Percentiles rank a stretch among this genome's conserved stretches.
phyloP scores from a whole-genome alignment of 164 flowering plant genomes.

The Vitis rupestris region DNA sequence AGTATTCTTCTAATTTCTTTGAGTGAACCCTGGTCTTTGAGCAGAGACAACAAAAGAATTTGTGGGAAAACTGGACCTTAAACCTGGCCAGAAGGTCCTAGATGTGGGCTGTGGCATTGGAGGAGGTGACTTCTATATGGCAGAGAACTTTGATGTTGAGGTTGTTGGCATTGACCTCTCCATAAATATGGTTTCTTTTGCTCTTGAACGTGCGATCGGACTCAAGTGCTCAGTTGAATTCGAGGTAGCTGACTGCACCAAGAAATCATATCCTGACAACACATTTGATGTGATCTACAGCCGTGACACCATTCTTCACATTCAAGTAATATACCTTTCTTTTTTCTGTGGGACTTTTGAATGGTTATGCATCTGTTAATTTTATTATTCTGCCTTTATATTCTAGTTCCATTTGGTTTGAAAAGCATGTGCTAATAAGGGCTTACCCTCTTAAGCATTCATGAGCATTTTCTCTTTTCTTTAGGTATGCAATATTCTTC shows the following conservation, averaged over 20 bases:
- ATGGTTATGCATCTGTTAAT: neutral
- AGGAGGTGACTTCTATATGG: conserved; percentile 99
- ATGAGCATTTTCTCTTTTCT: too few species aligned
- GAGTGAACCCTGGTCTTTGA: conserved; percentile 5
- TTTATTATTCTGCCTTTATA: too few species aligned
- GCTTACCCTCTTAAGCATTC: too few species aligned
- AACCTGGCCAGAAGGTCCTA: conserved; percentile 94
- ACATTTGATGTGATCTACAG: conserved; percentile 93
- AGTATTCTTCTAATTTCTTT: neutral
- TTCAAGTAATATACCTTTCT: conserved; percentile 50
- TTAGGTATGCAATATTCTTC: too few species aligned
- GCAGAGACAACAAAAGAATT: conserved; percentile 96
- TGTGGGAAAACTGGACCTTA: conserved; percentile 77
- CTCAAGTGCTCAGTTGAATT: conserved; percentile 88
- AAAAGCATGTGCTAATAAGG: too few species aligned
- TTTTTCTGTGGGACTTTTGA: neutral
- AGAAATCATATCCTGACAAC: conserved; percentile 68
- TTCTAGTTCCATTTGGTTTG: too few species aligned
- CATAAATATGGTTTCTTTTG: conserved; percentile 92
- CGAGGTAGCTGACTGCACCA: conserved; percentile 97
- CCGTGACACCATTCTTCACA: conserved; percentile 95
- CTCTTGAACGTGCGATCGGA: conserved; percentile 94
- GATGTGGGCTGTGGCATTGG: conserved; percentile 99
- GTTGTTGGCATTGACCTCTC: conserved; percentile 97
- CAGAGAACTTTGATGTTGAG: conserved; percentile 79